Conservation (phyloP, 371 early-diverging fungal genomes). For the Mucor ambiguus region DNA sequence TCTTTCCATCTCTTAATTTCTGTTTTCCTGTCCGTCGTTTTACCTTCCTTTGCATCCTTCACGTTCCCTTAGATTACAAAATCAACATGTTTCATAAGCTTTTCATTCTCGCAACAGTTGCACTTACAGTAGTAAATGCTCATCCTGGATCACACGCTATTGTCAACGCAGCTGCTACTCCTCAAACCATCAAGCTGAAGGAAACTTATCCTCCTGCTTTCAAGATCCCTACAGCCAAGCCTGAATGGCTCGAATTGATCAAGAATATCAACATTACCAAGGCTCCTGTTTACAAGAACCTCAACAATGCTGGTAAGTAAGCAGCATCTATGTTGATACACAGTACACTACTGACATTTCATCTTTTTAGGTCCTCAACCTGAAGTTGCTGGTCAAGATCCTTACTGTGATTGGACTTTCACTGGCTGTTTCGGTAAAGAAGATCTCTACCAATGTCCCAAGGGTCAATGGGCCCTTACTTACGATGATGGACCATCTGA, state of each 20-base stretch:
- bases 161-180: slow-evolving; percentile 10
- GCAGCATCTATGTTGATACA: neutral
- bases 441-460: slow-evolving; percentile 56
- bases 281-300: slow-evolving; percentile 42
- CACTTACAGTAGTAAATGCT: slow-evolving; percentile 26
- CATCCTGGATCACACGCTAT: slow-evolving; percentile 24
- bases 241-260: slow-evolving; percentile 52
- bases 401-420: slow-evolving; percentile 61
- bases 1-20: slow-evolving; percentile 5
- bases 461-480: slow-evolving; percentile 55
- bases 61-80: slow-evolving; percentile 2
- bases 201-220: slow-evolving; percentile 41
- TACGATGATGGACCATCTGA: slow-evolving; percentile 47
- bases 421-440: slow-evolving; percentile 49
- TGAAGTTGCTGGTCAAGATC: slow-evolving; percentile 32
- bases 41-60: neutral
- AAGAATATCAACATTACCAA: slow-evolving; percentile 37
- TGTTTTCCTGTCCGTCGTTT: neutral
- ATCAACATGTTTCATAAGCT: slow-evolving; percentile 23
- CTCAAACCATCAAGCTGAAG: slow-evolving; percentile 36
- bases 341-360: neutral
- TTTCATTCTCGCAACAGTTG: slow-evolving; percentile 25
- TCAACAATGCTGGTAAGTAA: slow-evolving; percentile 15
- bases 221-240: slow-evolving; percentile 45
- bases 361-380: slow-evolving; percentile 28